These are phyloP conservation scores for Rhizophagus clarus DNA, from an alignment of 192 early-diverging fungal genomes.

Conservation along the genomic window DNA sequence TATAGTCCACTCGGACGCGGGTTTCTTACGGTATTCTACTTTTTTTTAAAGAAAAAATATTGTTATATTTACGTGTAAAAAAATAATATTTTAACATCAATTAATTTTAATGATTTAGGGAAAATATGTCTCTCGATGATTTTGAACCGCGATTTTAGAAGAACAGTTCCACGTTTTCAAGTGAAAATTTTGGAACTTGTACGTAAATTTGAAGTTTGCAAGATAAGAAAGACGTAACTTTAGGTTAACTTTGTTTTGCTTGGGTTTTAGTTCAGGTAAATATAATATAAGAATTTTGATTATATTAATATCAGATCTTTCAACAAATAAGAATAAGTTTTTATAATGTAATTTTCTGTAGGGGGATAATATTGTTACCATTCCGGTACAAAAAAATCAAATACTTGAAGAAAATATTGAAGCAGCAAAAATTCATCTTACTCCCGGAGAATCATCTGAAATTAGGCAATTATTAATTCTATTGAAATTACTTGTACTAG, in stretches of 20 bases:
- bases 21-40: slow-evolving; percentile 48
- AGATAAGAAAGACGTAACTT: slow-evolving; percentile 52
- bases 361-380: slow-evolving; percentile 37
- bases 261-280: slow-evolving; percentile 71
- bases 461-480: slow-evolving; percentile 33
- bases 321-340: too few relatives aligned
- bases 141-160: slow-evolving; percentile 58
- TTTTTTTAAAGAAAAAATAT: too few relatives aligned
- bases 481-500: too few relatives aligned
- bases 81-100: neutral
- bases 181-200: slow-evolving; percentile 64
- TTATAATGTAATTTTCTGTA: too few relatives aligned
- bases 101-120: slow-evolving; percentile 56
- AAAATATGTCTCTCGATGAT: slow-evolving; percentile 53
- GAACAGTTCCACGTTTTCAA: slow-evolving; percentile 56
- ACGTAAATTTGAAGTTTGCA: slow-evolving; percentile 53
- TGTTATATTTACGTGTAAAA: too few relatives aligned
- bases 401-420: slow-evolving; percentile 45
- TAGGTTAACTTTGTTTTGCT: slow-evolving; percentile 60
- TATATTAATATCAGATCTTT: too few relatives aligned
- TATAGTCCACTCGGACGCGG: slow-evolving; percentile 76
- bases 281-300: slow-evolving; percentile 17
- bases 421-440: slow-evolving; percentile 41
- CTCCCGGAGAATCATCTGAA: slow-evolving; percentile 34
- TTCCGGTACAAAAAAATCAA: slow-evolving; percentile 61